A percentile compares a stretch with the other conserved stretches of the same genome.
These are phyloP conservation scores for Euphorbia schlechtendalii DNA, from an alignment of 441 rosid genomes.

Conservation along the genomic window DNA sequence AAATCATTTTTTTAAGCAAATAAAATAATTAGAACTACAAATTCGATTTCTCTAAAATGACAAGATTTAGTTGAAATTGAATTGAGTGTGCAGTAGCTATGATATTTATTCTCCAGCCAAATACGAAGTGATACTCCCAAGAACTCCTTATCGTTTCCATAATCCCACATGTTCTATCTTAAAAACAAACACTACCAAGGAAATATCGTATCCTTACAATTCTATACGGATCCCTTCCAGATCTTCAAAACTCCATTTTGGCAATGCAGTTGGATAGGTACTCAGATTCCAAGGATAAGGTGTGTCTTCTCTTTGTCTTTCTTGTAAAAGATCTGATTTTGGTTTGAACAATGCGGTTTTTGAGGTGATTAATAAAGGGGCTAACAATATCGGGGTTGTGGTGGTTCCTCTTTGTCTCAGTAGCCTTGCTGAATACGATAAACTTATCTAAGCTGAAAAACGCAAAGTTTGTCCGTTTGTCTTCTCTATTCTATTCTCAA, in stretches of 20 bases:
- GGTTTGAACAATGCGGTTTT: conserved; percentile 39
- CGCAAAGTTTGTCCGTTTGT: conserved; percentile 55
- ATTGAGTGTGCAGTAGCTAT: background rate
- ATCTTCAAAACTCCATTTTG: conserved; percentile 19
- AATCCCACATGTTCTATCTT: background rate
- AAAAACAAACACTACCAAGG: conserved; percentile 1
- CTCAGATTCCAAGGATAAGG: conserved; percentile 63
- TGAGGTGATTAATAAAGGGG: conserved; percentile 52
- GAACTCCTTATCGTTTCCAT: background rate
- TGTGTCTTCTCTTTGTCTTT: conserved; percentile 13
- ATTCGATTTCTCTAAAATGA: too few species aligned
- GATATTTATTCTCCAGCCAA: background rate
- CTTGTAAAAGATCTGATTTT: background rate
- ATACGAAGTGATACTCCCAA: background rate
- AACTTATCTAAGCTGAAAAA: conserved; percentile 78
- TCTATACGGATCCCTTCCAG: conserved; percentile 29
- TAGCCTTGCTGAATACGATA: conserved; percentile 64
- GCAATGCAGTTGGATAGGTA: conserved; percentile 50
- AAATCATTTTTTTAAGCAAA: too few species aligned
- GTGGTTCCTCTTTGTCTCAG: conserved; percentile 81
- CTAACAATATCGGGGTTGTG: conserved; percentile 70
- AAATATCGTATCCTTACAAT: too few species aligned
- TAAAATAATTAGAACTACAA: too few species aligned
- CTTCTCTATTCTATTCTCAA: background rate
- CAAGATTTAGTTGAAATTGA: background rate